These are phyloP conservation scores for Omphalea diandra DNA, from an alignment of 441 rosid genomes.

Conservation along the genomic window DNA sequence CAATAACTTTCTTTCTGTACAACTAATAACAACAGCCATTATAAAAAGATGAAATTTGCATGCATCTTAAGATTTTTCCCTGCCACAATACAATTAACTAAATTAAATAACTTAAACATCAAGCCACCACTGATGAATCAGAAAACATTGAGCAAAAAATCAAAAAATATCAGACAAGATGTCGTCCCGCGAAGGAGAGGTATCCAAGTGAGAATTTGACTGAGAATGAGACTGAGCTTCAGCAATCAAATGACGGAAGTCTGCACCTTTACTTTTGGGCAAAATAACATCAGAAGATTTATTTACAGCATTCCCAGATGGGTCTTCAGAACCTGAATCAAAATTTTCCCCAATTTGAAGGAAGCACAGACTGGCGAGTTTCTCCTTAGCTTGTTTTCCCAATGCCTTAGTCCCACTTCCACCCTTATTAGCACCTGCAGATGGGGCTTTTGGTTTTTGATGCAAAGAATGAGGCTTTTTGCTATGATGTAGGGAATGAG, in stretches of 20 bases:
- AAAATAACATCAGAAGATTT: slow-evolving; percentile 34
- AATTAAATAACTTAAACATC: neutral
- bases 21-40: neutral
- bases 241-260: slow-evolving; percentile 53
- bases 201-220: slow-evolving; percentile 35
- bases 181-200: slow-evolving; percentile 46
- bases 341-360: slow-evolving; percentile 71
- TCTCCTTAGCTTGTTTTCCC: slow-evolving; percentile 40
- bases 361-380: slow-evolving; percentile 41
- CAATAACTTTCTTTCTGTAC: neutral
- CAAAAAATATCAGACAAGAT: slow-evolving; percentile 52
- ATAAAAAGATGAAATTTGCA: neutral
- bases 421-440: slow-evolving; percentile 22
- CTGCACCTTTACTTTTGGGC: slow-evolving; percentile 87
- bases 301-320: slow-evolving; percentile 22
- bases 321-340: slow-evolving; percentile 32
- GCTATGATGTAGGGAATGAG: slow-evolving; percentile 71
- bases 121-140: neutral
- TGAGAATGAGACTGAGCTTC: slow-evolving; percentile 60
- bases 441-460: slow-evolving; percentile 44
- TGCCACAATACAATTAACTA: neutral
- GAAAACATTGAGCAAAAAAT: neutral
- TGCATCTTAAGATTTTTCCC: neutral
- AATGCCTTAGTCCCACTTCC: slow-evolving; percentile 29
- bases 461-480: slow-evolving; percentile 46